Conservation (phyloP, 257 asterid genomes). For the Eustoma russellianum region DNA sequence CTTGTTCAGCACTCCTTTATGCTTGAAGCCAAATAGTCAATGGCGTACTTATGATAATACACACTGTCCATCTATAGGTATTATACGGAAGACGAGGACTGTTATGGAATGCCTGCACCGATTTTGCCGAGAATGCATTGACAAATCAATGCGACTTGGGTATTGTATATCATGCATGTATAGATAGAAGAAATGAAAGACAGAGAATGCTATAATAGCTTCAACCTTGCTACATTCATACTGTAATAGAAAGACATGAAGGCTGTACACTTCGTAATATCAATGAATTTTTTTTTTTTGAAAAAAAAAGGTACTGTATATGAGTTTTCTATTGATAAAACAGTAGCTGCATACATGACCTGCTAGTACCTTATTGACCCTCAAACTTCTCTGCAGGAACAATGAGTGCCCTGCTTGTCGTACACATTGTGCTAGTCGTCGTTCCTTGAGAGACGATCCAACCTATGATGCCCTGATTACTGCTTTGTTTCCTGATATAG, state of each 20-base stretch:
- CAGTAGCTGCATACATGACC: conserved; percentile 8
- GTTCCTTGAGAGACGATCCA: conserved; percentile 97
- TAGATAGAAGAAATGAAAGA: no score
- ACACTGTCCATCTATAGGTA: conserved; percentile 40
- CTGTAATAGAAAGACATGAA: no score
- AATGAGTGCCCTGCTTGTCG: conserved; percentile 99
- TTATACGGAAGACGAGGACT: conserved; percentile 96
- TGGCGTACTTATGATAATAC: no score
- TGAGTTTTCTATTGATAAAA: conserved; percentile 14
- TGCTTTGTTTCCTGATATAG: conserved; percentile 83
- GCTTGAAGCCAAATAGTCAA: no score
- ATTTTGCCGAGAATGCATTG: conserved; percentile 98
- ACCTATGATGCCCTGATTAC: conserved; percentile 92
- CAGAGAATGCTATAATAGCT: no score
- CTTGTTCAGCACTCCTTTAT: no score
- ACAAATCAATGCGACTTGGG: conserved; percentile 99
- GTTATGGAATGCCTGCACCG: conserved; percentile 99
- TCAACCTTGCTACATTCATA: no score
- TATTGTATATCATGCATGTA: no score
- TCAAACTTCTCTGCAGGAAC: conserved; percentile 47
- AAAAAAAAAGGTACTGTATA: conserved; percentile 14
- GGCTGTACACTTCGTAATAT: no score
- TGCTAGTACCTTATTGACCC: conserved; percentile 2
- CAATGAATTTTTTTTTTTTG: no score
- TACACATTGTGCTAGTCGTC: conserved; percentile 99